Percentiles rank a stretch among this genome's conserved stretches.
Evolutionary conservation across 768 basidiomycete genomes (phyloP).

Genomic region (Leccinum broughii): DNA sequence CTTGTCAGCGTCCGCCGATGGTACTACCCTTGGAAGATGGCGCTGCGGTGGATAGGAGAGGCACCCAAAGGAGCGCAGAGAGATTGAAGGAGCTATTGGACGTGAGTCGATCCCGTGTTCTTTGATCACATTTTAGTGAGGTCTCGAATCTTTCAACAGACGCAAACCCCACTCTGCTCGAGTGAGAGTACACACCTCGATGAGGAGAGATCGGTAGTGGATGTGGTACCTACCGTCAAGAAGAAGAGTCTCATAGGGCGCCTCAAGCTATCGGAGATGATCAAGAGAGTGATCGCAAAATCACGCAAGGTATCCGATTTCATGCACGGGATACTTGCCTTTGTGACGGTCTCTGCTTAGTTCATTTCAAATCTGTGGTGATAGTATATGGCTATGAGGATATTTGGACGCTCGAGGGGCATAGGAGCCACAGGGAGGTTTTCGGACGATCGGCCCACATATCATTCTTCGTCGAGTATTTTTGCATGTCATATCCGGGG

Average conservation of each 20-base stretch:
- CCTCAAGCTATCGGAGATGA: slow-evolving; percentile 18
- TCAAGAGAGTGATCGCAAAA: slow-evolving; percentile 23
- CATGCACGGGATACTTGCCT: slow-evolving; percentile 18
- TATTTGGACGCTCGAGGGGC: slow-evolving; percentile 6
- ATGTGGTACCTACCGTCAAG: slow-evolving; percentile 9
- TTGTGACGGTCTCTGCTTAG: slow-evolving; percentile 23
- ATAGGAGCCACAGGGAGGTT: not conserved
- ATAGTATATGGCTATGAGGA: slow-evolving; percentile 2
- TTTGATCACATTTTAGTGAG: not conserved
- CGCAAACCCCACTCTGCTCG: slow-evolving; percentile 2
- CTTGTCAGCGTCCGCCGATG: slow-evolving; percentile 14
- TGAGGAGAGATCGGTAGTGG: slow-evolving; percentile 1
- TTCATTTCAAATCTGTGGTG: slow-evolving; percentile 25
- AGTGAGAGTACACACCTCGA: slow-evolving; percentile 11
- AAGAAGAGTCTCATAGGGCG: slow-evolving; percentile 8
- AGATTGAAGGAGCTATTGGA: slow-evolving; percentile 16
- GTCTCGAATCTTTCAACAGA: slow-evolving; percentile 16
- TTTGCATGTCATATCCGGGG: slow-evolving; percentile 21
- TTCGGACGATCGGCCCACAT: slow-evolving; percentile 12
- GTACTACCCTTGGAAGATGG: slow-evolving; percentile 3
- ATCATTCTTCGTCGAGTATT: slow-evolving; percentile 24
- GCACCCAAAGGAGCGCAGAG: slow-evolving; percentile 6
- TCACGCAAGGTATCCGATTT: slow-evolving; percentile 25
- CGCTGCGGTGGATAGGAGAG: slow-evolving; percentile 1
- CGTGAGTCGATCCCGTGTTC: slow-evolving; percentile 13